Evolutionary conservation across 805 yeast genomes (phyloP).

Genomic region (Zygosaccharomyces bisporus): DNA sequence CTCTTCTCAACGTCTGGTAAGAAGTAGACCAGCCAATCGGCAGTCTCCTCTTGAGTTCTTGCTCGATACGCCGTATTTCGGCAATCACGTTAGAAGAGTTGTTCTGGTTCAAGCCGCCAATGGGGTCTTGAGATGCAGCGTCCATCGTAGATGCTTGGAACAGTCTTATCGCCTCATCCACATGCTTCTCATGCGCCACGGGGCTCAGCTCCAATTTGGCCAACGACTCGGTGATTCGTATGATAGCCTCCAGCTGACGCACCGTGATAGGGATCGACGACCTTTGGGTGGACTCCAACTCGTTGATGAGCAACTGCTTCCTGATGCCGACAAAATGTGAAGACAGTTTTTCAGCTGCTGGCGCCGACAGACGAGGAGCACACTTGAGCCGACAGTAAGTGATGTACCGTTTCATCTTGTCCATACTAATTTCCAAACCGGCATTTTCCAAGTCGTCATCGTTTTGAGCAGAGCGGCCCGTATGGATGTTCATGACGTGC

Average conservation of each 20-base stretch:
- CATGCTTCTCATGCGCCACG: conserved; percentile 82
- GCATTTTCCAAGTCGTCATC: conserved; percentile 49
- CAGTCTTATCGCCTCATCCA: conserved; percentile 89
- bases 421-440: conserved; percentile 81
- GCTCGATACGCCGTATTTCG: conserved; percentile 77
- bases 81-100: conserved; percentile 56
- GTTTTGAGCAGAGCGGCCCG: conserved; percentile 53
- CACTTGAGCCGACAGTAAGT: conserved; percentile 85
- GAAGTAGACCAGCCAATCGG: conserved; percentile 97
- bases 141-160: conserved; percentile 98
- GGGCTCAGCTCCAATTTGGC: conserved; percentile 85
- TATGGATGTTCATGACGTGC: conserved; percentile 93
- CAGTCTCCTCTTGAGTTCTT: conserved; percentile 79
- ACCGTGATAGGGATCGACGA: conserved; percentile 96
- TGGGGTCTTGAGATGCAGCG: conserved; percentile 60
- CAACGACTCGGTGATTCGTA: conserved; percentile 89
- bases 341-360: conserved; percentile 84
- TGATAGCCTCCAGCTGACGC: conserved; percentile 95
- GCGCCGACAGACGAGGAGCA: conserved; percentile 87
- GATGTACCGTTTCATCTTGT: conserved; percentile 86
- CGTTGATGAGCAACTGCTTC: conserved; percentile 74
- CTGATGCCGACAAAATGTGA: conserved; percentile 91
- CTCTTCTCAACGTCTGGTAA: conserved; percentile 74
- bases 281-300: conserved; percentile 76
- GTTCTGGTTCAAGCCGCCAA: conserved; percentile 47